Evolutionary conservation across 768 basidiomycete genomes (phyloP).

Genomic region (Boletus rufocinnamomeus): DNA sequence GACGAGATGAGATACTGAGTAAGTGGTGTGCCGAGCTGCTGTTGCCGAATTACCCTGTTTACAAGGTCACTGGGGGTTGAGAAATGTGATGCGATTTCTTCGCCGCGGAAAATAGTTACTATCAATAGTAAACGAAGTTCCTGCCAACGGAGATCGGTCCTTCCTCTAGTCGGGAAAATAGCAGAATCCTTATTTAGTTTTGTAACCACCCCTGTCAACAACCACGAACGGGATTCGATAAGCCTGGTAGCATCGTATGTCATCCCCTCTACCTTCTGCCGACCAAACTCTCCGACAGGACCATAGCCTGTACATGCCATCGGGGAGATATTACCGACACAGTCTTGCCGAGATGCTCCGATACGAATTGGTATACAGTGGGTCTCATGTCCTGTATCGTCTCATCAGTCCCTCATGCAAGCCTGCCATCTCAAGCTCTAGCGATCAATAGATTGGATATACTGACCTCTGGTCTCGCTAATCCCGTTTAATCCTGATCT

Average conservation of each 20-base stretch:
- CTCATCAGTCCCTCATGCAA: background rate
- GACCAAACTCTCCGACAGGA: background rate
- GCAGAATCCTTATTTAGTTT: too few relatives aligned
- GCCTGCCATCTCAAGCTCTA: slow-evolving; percentile 37
- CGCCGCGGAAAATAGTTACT: too few relatives aligned
- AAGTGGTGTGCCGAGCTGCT: too few relatives aligned
- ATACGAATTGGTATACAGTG: slow-evolving; percentile 84
- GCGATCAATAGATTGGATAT: slow-evolving; percentile 95
- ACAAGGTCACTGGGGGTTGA: too few relatives aligned
- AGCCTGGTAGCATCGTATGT: slow-evolving; percentile 95
- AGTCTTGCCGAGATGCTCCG: slow-evolving; percentile 86
- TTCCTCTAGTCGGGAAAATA: too few relatives aligned
- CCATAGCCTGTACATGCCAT: slow-evolving; percentile 85
- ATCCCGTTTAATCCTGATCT: slow-evolving; percentile 72
- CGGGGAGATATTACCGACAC: slow-evolving; percentile 88
- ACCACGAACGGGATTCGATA: slow-evolving; percentile 80
- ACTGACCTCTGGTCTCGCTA: slow-evolving; percentile 91
- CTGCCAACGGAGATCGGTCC: too few relatives aligned
- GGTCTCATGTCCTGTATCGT: slow-evolving; percentile 34
- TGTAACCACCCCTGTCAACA: slow-evolving; percentile 79
- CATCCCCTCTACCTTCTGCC: slow-evolving; percentile 14
- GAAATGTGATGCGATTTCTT: too few relatives aligned
- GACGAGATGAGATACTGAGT: too few relatives aligned
- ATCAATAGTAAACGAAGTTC: too few relatives aligned
- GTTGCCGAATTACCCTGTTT: too few relatives aligned